Percentiles rank a stretch among this genome's conserved stretches.
Evolutionary conservation across 352 stramenopile genomes (phyloP).

Genomic region (Globisporangium spinosum): DNA sequence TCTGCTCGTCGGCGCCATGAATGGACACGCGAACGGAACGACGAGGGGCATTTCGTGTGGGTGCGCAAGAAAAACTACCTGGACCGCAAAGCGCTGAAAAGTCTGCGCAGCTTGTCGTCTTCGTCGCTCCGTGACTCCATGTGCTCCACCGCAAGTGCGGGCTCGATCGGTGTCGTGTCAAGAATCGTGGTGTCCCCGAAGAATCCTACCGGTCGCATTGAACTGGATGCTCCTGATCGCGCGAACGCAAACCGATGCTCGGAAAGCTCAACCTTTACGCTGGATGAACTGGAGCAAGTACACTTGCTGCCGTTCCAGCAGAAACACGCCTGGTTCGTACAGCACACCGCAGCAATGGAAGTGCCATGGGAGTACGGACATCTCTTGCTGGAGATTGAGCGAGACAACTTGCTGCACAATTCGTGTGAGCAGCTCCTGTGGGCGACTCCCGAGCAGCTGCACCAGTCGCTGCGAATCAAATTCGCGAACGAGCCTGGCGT

Average conservation of each 20-base stretch:
- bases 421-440: constrained; percentile 86
- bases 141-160: constrained; percentile 50
- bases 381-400: constrained; percentile 82
- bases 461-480: constrained; percentile 87
- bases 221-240: constrained; percentile 66
- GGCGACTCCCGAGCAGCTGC: constrained; percentile 77
- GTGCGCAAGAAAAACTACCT: constrained; percentile 74
- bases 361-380: constrained; percentile 87
- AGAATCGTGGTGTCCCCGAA: constrained; percentile 70
- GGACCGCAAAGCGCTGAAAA: constrained; percentile 69
- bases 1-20: constrained; percentile 80
- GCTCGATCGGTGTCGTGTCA: constrained; percentile 74
- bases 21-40: constrained; percentile 75
- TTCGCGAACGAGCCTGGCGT: constrained; percentile 90
- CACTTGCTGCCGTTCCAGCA: constrained; percentile 74
- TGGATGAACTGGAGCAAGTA: constrained; percentile 73
- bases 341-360: constrained; percentile 82
- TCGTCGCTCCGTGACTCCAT: constrained; percentile 68
- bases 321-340: constrained; percentile 87
- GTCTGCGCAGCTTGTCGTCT: constrained; percentile 51
- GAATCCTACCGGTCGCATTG: constrained; percentile 68
- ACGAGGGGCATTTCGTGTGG: constrained; percentile 79
- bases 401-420: constrained; percentile 87
- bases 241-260: constrained; percentile 53
- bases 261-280: constrained; percentile 56